These are phyloP conservation scores for Pseudogymnoascus destructans DNA, from an alignment of 2,329 filamentous ascomycete genomes.

Conservation along the genomic window DNA sequence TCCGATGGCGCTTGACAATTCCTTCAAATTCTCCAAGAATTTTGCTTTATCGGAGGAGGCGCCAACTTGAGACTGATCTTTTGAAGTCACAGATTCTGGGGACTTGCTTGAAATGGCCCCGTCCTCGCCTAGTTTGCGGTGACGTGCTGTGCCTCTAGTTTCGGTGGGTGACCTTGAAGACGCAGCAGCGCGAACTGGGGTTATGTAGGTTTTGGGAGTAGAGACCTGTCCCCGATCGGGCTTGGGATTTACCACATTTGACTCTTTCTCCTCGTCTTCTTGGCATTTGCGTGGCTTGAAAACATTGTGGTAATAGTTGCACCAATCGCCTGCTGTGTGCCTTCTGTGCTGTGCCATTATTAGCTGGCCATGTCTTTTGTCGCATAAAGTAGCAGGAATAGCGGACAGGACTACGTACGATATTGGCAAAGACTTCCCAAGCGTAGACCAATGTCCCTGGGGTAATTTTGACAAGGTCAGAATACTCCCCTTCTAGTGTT, in stretches of 20 bases:
- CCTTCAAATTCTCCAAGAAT: slow-evolving; percentile 16
- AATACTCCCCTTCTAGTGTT: slow-evolving; percentile 15
- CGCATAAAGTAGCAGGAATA: background rate
- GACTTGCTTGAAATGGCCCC: background rate
- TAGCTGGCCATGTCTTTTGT: slow-evolving; percentile 6
- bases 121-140: background rate
- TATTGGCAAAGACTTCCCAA: slow-evolving; percentile 20
- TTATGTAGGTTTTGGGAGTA: background rate
- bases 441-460: slow-evolving; percentile 18
- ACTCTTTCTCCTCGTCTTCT: background rate
- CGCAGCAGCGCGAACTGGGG: background rate
- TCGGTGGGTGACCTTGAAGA: background rate
- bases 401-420: slow-evolving; percentile 14
- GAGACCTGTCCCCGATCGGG: background rate
- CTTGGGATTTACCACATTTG: background rate
- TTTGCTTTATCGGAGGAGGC: slow-evolving; percentile 10
- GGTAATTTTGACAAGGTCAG: slow-evolving; percentile 18
- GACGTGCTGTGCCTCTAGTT: slow-evolving; percentile 15
- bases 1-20: slow-evolving; percentile 12
- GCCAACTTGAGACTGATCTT: background rate
- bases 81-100: background rate
- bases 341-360: slow-evolving; percentile 17
- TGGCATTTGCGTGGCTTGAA: slow-evolving; percentile 13
- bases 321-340: slow-evolving; percentile 26
- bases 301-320: slow-evolving; percentile 20